A percentile compares a stretch with the other conserved stretches of the same genome.
Conservation (phyloP, 148 eudicot genomes). For the Nepenthes gracilis region DNA sequence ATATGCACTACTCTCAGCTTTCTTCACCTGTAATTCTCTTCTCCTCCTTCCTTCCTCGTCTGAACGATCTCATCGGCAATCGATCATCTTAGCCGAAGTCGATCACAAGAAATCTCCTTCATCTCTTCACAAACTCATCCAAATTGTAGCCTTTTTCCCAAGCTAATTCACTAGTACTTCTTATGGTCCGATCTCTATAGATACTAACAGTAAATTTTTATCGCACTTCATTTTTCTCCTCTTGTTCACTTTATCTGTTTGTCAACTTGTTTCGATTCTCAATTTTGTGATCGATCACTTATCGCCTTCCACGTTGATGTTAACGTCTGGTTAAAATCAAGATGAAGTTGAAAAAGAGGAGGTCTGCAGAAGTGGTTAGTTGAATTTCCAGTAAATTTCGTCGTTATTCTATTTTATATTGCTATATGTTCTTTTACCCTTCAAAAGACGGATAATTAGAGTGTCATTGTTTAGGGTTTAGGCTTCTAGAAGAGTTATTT, state of each 20-base stretch:
- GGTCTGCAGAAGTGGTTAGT: conserved; percentile 79
- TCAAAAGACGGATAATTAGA: background rate
- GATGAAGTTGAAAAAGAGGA: conserved; percentile 73
- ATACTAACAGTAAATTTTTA: background rate
- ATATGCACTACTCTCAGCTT: conserved; percentile 2
- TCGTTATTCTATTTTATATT: background rate
- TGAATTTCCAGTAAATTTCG: background rate
- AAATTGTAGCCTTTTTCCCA: background rate
- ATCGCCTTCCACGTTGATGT: conserved; percentile 21
- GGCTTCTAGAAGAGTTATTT: background rate
- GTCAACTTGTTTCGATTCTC: conserved; percentile 6
- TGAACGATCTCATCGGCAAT: conserved; percentile 13
- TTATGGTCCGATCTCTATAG: no score
- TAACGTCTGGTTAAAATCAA: conserved; percentile 21
- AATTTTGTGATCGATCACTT: conserved; percentile 15
- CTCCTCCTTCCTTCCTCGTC: conserved; percentile 2
- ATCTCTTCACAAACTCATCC: no score
- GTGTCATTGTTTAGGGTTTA: conserved; percentile 4
- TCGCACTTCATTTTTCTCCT: background rate
- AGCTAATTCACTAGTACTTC: no score
- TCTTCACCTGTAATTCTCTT: conserved; percentile 5
- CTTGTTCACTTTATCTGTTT: background rate
- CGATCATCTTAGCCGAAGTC: conserved; percentile 5
- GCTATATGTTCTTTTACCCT: background rate
- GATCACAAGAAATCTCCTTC: no score